Base-by-base conservation (phyloP, 139 green algal genomes). In the Micromonas pusilla region DNA sequence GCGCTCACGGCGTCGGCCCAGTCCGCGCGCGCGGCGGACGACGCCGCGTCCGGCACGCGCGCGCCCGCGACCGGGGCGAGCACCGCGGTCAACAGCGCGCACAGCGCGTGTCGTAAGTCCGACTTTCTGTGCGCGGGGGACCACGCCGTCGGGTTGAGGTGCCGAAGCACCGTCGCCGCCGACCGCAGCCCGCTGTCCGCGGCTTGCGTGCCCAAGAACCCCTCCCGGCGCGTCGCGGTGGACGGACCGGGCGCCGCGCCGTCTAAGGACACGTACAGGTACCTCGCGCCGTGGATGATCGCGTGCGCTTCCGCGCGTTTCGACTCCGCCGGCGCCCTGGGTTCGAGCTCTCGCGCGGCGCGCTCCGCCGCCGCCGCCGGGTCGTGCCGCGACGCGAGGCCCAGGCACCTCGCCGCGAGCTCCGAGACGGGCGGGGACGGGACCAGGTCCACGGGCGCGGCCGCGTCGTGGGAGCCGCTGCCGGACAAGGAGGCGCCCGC, bases 31-130 rank as follows among this genome's bases (percentile, higher is more conserved):
- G 45, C 16, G 16, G 9, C 9, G 16, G 9, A 9, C 45, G 45
- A 57, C 9, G 45, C 45, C 9, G 9, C 45, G 9, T 57, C 45
- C 9, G 45, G 45, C 9, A 57, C 16, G 9, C 45, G 45, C 9
- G 45, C 45, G 9, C 45, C 45, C 13, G 32, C 65, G 13, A 72
- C 26, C 3, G n/a, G 25, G 4, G 62, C 62, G 21, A 39, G 26
- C 26, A 72, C 30, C 13, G 28, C 65, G 28, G 4, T 6, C 26
- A 72, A 16, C 65, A 39, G 32, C 28, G 30, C 33, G 26, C 26
- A 72, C 65, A 72, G 30, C 32, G 26, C 32, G 28, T 72, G 65
- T 16, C 65, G 32, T 13, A 72, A 45, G 65, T 72, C 65, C 13
- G 26, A 52, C 65, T 72, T 72, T 38, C 65, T 38, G 33, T 52